Conservation (phyloP, 2,329 filamentous ascomycete genomes). For the Monilinia vaccinii-corymbosi region DNA sequence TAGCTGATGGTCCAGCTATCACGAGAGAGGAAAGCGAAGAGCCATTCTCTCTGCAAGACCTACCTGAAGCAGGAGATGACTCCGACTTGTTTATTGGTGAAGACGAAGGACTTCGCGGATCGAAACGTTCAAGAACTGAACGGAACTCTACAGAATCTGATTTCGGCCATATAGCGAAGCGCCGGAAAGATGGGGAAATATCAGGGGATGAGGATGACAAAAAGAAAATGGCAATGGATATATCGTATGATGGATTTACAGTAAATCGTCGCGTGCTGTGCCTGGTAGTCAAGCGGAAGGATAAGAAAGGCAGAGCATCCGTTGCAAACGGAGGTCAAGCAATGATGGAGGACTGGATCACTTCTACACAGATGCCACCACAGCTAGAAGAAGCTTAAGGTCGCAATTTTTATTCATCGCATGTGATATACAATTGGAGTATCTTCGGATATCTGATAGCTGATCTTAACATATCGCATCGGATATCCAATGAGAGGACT, state of each 20-base stretch:
- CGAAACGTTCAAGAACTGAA: conserved; percentile 26
- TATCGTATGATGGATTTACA: conserved; percentile 88
- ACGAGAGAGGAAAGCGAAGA: conserved; percentile 24
- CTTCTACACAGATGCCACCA: conserved; percentile 58
- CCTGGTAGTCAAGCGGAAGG: conserved; percentile 73
- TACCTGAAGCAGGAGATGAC: conserved; percentile 20
- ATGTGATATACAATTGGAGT: neutral
- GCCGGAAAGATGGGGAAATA: conserved; percentile 33
- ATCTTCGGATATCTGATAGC: neutral
- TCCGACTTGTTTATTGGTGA: conserved; percentile 30
- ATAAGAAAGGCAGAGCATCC: conserved; percentile 36
- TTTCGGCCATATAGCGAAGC: conserved; percentile 35
- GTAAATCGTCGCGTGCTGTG: conserved; percentile 92
- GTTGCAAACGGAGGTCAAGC: conserved; percentile 44
- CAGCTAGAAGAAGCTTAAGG: conserved; percentile 17
- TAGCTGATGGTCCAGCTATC: conserved; percentile 26
- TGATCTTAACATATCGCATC: neutral
- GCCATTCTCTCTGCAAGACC: conserved; percentile 17
- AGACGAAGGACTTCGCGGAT: conserved; percentile 24
- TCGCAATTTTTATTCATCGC: neutral
- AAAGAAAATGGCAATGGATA: conserved; percentile 81
- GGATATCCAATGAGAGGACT: no score
- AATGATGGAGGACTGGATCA: conserved; percentile 78
- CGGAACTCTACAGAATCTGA: conserved; percentile 19
- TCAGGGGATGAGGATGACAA: conserved; percentile 54